phyloP scores from a whole-genome alignment of 176 grass and related monocot species.

The Eremochloa ophiuroides region DNA sequence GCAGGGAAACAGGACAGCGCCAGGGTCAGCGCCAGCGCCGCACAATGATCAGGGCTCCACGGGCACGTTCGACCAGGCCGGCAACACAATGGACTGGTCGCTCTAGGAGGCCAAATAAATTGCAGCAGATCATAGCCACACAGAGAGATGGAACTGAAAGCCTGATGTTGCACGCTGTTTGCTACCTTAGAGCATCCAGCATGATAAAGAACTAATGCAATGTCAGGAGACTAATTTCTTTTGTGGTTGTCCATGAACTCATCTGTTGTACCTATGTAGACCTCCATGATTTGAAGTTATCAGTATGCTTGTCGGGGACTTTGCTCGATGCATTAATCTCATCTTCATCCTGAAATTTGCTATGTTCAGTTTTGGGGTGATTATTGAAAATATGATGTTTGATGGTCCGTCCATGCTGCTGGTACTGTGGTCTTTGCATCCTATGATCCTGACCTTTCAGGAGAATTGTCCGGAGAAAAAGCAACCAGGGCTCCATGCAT shows the following conservation, averaged over 20 bases:
- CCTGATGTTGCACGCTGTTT: slow-evolving; percentile 4
- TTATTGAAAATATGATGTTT: background rate
- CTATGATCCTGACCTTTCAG: background rate
- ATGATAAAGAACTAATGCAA: background rate
- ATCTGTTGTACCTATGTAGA: slow-evolving; percentile 29
- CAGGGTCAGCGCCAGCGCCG: background rate
- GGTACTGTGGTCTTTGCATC: background rate
- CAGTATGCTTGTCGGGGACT: slow-evolving; percentile 23
- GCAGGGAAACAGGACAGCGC: slow-evolving; percentile 45
- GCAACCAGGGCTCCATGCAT: background rate
- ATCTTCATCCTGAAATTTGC: background rate
- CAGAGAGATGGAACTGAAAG: slow-evolving; percentile 27
- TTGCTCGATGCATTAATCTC: slow-evolving; percentile 21
- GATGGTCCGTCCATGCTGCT: background rate
- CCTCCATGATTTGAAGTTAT: slow-evolving; percentile 14
- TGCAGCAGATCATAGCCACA: background rate
- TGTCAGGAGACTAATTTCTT: slow-evolving; percentile 7
- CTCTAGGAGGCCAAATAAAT: slow-evolving; percentile 39
- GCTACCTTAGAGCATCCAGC: slow-evolving; percentile 18
- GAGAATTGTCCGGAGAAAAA: background rate
- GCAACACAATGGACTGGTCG: slow-evolving; percentile 66
- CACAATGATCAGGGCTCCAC: slow-evolving; percentile 34
- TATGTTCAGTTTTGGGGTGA: background rate
- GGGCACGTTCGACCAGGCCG: slow-evolving; percentile 41
- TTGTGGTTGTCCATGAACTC: slow-evolving; percentile 32